Evolutionary conservation across 257 asterid genomes (phyloP).

Genomic region (Rubia yunnanensis): DNA sequence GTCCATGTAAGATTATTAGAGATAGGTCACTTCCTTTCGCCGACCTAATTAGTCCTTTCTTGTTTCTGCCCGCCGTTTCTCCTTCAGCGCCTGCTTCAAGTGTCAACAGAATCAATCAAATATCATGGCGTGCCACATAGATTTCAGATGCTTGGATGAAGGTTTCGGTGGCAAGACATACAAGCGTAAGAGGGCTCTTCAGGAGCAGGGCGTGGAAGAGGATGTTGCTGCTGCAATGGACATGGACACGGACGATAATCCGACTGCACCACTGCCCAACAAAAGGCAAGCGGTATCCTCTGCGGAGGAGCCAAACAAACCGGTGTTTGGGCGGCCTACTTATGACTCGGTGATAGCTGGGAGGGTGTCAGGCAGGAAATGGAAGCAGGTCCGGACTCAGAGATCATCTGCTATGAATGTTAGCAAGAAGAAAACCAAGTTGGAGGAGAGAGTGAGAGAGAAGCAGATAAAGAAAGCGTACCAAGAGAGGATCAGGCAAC

Average conservation of each 20-base stretch:
- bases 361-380: constrained; percentile 71
- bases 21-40: too few species aligned
- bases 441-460: constrained; percentile 41
- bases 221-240: constrained; percentile 21
- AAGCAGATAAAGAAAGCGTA: constrained; percentile 67
- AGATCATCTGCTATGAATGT: constrained; percentile 53
- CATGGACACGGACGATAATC: constrained; percentile 20
- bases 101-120: neutral
- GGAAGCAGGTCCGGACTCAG: constrained; percentile 60
- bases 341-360: constrained; percentile 93
- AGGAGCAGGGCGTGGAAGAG: constrained; percentile 18
- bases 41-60: too few species aligned
- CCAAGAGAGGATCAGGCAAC: constrained; percentile 21
- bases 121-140: constrained; percentile 80
- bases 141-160: constrained; percentile 70
- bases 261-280: constrained; percentile 5
- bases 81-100: too few species aligned
- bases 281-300: constrained; percentile 68
- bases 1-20: too few species aligned
- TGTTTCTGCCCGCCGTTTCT: too few species aligned
- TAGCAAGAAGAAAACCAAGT: constrained; percentile 40
- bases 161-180: constrained; percentile 33
- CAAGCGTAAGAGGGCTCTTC: constrained; percentile 60
- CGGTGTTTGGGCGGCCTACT: constrained; percentile 48
- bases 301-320: constrained; percentile 50